Evolutionary conservation across 75 land plant species (phyloP).

Genomic region (Sequoiadendron giganteum): DNA sequence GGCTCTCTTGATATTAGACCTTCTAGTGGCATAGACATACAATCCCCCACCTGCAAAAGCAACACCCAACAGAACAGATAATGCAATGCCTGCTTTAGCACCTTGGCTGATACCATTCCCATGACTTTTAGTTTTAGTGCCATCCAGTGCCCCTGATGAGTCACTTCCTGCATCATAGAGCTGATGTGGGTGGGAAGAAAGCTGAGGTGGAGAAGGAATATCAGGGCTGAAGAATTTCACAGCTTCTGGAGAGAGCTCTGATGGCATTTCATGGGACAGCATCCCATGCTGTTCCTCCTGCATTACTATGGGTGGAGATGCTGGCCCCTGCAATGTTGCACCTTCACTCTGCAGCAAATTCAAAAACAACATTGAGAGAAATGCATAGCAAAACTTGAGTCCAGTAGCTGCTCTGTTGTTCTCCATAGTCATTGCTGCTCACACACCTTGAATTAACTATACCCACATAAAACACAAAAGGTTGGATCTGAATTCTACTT

Average conservation of each 20-base stretch:
- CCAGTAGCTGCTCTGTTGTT: neutral
- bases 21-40: constrained; percentile 3
- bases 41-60: neutral
- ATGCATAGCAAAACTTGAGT: neutral
- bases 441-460: neutral
- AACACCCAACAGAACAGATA: neutral
- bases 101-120: neutral
- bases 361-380: neutral
- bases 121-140: neutral
- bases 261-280: neutral
- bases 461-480: neutral
- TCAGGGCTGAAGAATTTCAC: constrained; percentile 5
- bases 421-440: neutral
- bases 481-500: neutral
- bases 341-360: constrained; percentile 3
- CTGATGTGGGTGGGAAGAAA: neutral
- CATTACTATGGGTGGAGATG: neutral
- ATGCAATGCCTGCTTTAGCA: neutral
- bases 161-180: neutral
- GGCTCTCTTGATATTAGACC: constrained; percentile 10
- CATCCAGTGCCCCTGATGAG: neutral
- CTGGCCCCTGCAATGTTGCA: neutral
- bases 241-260: neutral
- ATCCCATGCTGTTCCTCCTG: neutral
- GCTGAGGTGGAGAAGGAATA: neutral